These are phyloP conservation scores for Podaxis sp. DNA, from an alignment of 768 basidiomycete species.

Conservation along the genomic window DNA sequence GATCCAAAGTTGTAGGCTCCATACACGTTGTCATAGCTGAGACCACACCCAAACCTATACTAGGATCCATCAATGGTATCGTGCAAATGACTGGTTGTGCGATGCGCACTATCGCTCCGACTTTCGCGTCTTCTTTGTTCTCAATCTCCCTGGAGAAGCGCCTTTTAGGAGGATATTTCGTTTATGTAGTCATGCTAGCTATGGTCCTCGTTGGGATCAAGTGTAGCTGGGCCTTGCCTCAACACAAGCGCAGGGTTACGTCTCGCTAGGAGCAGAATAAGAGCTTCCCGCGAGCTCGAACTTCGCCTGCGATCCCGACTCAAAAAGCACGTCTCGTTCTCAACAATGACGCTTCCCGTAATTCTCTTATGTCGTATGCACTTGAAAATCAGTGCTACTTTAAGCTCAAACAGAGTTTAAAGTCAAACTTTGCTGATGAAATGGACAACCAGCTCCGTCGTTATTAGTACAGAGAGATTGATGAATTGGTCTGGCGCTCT, in stretches of 20 bases:
- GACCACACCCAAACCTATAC: constrained; percentile 34
- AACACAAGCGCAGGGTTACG: not conserved
- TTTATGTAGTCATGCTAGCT: constrained; percentile 34
- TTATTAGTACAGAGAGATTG: not conserved
- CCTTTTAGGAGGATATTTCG: constrained; percentile 44
- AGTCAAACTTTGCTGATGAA: not conserved
- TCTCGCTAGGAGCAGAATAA: not conserved
- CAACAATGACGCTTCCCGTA: too few relatives aligned
- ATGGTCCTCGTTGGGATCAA: constrained; percentile 25
- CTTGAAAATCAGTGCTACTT: too few relatives aligned
- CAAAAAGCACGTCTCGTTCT: too few relatives aligned
- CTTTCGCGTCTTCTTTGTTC: constrained; percentile 54
- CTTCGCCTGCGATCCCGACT: too few relatives aligned
- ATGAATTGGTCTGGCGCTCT: not conserved
- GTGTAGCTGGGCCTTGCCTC: not conserved
- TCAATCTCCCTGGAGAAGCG: constrained; percentile 46
- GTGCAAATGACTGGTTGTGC: constrained; percentile 51
- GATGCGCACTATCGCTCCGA: constrained; percentile 51
- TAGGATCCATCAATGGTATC: constrained; percentile 55
- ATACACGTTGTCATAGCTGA: constrained; percentile 44
- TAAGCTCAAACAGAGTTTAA: not conserved
- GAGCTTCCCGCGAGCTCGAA: too few relatives aligned
- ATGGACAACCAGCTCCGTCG: not conserved
- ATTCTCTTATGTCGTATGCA: too few relatives aligned
- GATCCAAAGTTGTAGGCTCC: constrained; percentile 33